Base-by-base conservation (phyloP, 176 grass and related monocot genomes). In the Oryza brachyantha region DNA sequence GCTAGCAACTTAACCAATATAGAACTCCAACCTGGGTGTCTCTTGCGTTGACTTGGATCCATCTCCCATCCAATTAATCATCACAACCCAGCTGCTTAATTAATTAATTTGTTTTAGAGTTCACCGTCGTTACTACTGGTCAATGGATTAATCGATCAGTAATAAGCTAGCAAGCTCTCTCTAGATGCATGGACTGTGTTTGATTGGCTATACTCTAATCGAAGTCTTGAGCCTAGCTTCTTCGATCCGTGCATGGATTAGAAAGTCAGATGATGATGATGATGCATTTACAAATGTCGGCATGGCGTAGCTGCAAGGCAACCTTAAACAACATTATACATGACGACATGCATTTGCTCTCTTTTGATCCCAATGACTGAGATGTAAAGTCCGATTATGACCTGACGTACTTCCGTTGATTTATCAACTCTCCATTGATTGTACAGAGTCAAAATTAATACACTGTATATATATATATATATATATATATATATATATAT, bases 201-300 rank as follows among this genome's bases (percentile, higher is more conserved):
- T 55, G 50, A 55, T 52, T 60, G 34, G 71, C 24, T 68, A 61
- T 61, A n/a, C 68, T 65, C 84, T 68, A 46, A 68, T 61, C 16
- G 36, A 13, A 35, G n/a, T 57, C 57, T 14, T 68, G 35, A 67
- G 74, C 24, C 34, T 74, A n/a, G n/a, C n/a, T n/a, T n/a, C n/a
- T n/a, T n/a, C n/a, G n/a, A n/a, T 83, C 45, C 50, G 3, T 83
- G 46, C 34, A 61, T 78, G 22, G 29, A 61, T 50, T 13, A 16
- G 16, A 58, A 80, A 81, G 77, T 86, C 84, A 86, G 60, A 35
- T 79, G 31, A 17, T 48, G 32, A 58, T 71, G 34, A 13, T 82
- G 85, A 87, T 77, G 79, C 62, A 32, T 25, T 22, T 87, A 66
- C 35, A 17, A 68, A 82, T 77, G 79, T 72, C 26, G 19, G 19